phyloP scores from a whole-genome alignment of 768 basidiomycete genomes.

The Russula dissimulans region DNA sequence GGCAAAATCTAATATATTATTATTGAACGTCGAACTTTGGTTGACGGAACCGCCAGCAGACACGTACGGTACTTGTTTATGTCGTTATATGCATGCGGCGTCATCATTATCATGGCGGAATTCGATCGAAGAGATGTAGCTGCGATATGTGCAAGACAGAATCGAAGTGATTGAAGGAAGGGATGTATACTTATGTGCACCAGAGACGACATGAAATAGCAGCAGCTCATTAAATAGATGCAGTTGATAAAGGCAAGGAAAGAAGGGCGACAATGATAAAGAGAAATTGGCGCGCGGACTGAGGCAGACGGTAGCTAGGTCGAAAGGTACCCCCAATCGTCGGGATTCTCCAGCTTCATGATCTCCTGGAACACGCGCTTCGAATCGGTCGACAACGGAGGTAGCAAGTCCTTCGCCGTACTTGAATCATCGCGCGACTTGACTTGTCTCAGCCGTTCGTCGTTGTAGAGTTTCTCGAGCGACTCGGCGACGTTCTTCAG shows the following conservation, averaged over 20 bases:
- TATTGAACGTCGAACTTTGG: background rate
- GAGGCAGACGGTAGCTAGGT: slow-evolving; percentile 33
- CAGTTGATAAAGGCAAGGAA: background rate
- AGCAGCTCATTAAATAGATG: slow-evolving; percentile 12
- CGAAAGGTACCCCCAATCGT: slow-evolving; percentile 71
- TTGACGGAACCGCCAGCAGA: background rate
- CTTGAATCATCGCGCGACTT: slow-evolving; percentile 49
- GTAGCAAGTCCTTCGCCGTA: slow-evolving; percentile 40
- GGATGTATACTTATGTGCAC: slow-evolving; percentile 7
- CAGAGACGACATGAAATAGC: slow-evolving; percentile 5
- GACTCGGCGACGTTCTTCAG: slow-evolving; percentile 70
- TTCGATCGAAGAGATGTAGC: background rate
- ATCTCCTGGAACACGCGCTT: slow-evolving; percentile 75
- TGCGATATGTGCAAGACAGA: slow-evolving; percentile 1
- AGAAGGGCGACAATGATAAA: slow-evolving; percentile 9
- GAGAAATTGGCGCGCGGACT: background rate
- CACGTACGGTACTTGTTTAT: slow-evolving; percentile 11
- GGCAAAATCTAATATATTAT: too few species aligned
- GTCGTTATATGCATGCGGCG: slow-evolving; percentile 9
- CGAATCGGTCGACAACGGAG: slow-evolving; percentile 58
- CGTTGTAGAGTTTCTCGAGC: slow-evolving; percentile 80
- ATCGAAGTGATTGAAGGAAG: background rate
- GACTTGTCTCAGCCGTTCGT: slow-evolving; percentile 64
- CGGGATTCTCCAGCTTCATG: slow-evolving; percentile 49
- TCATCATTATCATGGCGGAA: slow-evolving; percentile 4